Percentiles rank a stretch among this genome's conserved stretches.
Conservation (phyloP, 1,284 basidiomycete genomes). For the Apiotrichum siamense region DNA sequence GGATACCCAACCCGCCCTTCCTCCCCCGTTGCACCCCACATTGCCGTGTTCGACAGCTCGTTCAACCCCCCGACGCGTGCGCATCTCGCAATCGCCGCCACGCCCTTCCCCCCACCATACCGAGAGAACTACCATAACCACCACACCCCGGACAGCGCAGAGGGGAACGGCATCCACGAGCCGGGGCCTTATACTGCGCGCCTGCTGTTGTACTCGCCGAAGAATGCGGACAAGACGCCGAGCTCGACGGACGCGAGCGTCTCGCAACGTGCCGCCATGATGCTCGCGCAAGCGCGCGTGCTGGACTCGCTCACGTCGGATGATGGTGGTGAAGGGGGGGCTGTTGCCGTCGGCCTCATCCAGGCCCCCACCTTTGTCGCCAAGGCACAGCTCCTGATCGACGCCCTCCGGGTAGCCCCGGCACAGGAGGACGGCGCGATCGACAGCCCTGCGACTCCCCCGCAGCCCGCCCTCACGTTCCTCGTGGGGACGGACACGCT, state of each 20-base stretch:
- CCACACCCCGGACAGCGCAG: slow-evolving; percentile 22
- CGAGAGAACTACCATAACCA: slow-evolving; percentile 47
- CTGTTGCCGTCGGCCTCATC: slow-evolving; percentile 74
- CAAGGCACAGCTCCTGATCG: slow-evolving; percentile 58
- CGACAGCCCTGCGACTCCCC: neutral
- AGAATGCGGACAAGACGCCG: slow-evolving; percentile 81
- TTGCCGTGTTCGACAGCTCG: slow-evolving; percentile 74
- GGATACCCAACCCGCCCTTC: too few relatives aligned
- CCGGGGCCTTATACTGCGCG: slow-evolving; percentile 59
- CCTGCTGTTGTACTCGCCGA: slow-evolving; percentile 74
- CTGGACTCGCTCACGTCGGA: slow-evolving; percentile 39
- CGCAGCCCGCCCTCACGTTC: slow-evolving; percentile 25
- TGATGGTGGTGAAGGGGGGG: slow-evolving; percentile 31
- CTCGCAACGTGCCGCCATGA: slow-evolving; percentile 74
- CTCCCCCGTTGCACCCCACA: too few relatives aligned
- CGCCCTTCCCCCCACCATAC: slow-evolving; percentile 20
- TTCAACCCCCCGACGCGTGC: slow-evolving; percentile 91
- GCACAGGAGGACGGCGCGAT: too few relatives aligned
- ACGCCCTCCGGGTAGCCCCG: too few relatives aligned
- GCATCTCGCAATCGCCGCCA: slow-evolving; percentile 67
- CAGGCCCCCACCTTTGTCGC: slow-evolving; percentile 83
- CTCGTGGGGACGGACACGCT: slow-evolving; percentile 84
- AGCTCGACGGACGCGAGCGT: slow-evolving; percentile 65
- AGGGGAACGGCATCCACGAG: slow-evolving; percentile 18
- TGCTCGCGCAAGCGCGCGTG: slow-evolving; percentile 59